These are phyloP conservation scores for Saturnispora serradocipensis DNA, from an alignment of 805 yeast species.

Conservation along the genomic window DNA sequence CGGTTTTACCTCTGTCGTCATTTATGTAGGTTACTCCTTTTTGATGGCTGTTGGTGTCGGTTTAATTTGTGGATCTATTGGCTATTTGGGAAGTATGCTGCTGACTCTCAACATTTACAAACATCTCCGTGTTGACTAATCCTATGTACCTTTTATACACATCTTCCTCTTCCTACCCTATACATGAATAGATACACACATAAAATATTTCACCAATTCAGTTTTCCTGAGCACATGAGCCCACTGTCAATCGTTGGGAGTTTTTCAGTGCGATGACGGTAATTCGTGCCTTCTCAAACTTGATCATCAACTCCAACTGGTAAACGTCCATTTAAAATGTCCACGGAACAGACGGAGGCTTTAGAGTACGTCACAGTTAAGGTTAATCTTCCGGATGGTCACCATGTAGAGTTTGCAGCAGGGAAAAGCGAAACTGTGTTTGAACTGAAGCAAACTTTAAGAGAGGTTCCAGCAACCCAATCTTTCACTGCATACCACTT, in stretches of 20 bases:
- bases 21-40: constrained; percentile 76
- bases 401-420: background rate
- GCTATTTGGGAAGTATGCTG: constrained; percentile 64
- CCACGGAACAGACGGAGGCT: constrained; percentile 2
- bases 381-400: constrained; percentile 8
- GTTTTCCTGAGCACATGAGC: background rate
- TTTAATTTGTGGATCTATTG: constrained; percentile 80
- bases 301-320: background rate
- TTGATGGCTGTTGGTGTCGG: constrained; percentile 65
- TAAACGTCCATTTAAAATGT: background rate
- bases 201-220: background rate
- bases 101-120: constrained; percentile 75
- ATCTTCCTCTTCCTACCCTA: no score
- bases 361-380: constrained; percentile 8
- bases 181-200: background rate
- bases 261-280: background rate
- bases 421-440: constrained; percentile 29
- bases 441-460: constrained; percentile 50
- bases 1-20: constrained; percentile 64
- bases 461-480: constrained; percentile 46
- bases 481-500: constrained; percentile 56
- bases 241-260: background rate
- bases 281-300: background rate
- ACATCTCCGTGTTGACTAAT: constrained; percentile 74
- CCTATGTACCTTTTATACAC: background rate